Base-by-base conservation (phyloP, 2,329 filamentous ascomycete species). In the Aspergillus sp. region DNA sequence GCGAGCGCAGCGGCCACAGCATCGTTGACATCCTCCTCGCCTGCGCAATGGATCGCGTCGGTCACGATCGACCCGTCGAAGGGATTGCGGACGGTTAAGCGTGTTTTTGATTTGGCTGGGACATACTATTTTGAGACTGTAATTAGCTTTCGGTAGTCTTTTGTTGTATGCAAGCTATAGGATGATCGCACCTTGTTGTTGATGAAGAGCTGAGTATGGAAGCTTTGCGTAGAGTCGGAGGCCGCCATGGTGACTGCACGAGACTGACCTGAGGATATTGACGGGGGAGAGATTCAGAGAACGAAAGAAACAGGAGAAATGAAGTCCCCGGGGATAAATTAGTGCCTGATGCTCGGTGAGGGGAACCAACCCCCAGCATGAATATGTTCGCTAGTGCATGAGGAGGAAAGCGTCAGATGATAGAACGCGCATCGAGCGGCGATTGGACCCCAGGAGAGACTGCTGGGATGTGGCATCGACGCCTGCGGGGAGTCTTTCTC, bases 21-120 rank as follows among this genome's bases (percentile, higher is more conserved):
- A 1, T 58, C 58, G 52, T 79, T 71, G 52, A 74, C 65, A 55
- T 80, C 76, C 20, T 69, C 61, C 31, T 65, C 64, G 14, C 69
- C 75, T 4, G 80, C 80, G 60, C 80, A 74, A 52, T 73, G 68
- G 40, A 79, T 72, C 54, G 73, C 60, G 29, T 71, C 71, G 3
- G 75, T 58, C 29, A 74, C 49, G 7, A 59, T 29, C 6, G 56
- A 47, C 20, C 46, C 64, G 41, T 76, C 66, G 36, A 70, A 68
- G 5, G 72, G 77, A 54, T 75, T 79, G 55, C 71, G 68, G 14
- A 80, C 58, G 3, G 74, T 63, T 55, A 81, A 78, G 0, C 73
- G 80, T 55, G 72, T 70, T 14, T 69, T 66, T 59, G 76, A 70
- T 13, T 76, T 79, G 1, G 78, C 71, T n/a, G 71, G 66, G 23